Evolutionary conservation across 2,329 filamentous ascomycete species (phyloP), one percentile per base, ranked within the genome.

Genomic region (Thelonectria blattea): DNA sequence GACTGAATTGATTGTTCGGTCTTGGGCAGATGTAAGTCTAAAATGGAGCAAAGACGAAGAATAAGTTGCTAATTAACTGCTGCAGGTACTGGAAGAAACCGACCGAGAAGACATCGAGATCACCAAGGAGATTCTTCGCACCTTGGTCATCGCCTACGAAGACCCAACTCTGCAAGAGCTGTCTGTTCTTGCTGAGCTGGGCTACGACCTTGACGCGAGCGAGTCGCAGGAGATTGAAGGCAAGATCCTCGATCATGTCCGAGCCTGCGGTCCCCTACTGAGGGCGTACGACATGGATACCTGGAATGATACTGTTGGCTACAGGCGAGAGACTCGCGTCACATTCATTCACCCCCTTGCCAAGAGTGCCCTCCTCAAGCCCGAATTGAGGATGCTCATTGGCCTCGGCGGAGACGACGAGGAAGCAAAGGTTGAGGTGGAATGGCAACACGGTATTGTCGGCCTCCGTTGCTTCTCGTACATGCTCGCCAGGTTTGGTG

Each of bases 91-190:
- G 5, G 45, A 46, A 9, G 17, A 63, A 8, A 34, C 41, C 12
- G 60, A 60, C n/a, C 47, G 54, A 17, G 49, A 60, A 12, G 37
- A 37, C 9, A 41, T 63, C 10, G 56, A 60, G 14, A 60, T 42
- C 18, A 46, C 52, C 42, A 61, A 63, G 10, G 61, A 63, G n/a
- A 56, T 63, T 17, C 61, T 63, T 10, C 61, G 61, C n/a, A 60
- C 57, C 11, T 32, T 63, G 1, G 53, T 60, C 8, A 46, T 63
- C 8, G 53, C 61, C 2, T 57, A 60, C 27, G 61, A 63, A 27
- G 51, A 60, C 7, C 61, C 57, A 37, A 63, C 61, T 15, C 41
- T 60, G 3, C 48, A 60, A 11, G 61, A 63, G 15, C 41, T 63
- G 1, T 45, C 42, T 27, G 30, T 63, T 8, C 53, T 63, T 57